A percentile compares a stretch with the other conserved stretches of the same genome.
phyloP scores from a whole-genome alignment of 2,329 filamentous ascomycete species.

The Aspergillus alliaceus region DNA sequence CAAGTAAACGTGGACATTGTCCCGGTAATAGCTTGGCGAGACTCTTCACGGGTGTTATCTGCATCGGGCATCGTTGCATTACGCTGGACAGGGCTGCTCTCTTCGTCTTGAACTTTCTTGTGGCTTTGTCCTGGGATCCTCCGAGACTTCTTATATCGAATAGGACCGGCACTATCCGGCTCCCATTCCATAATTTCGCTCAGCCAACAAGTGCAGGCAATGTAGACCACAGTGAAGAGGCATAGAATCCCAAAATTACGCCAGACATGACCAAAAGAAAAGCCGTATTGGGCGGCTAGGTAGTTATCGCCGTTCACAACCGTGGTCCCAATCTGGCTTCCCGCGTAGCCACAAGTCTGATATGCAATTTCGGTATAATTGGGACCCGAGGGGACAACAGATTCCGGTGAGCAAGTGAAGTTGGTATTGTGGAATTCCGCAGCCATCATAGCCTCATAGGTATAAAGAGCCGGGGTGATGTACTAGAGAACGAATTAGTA shows the following conservation, averaged over 20 bases:
- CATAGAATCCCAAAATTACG: constrained; percentile 74
- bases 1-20: constrained; percentile 69
- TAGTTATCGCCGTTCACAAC: constrained; percentile 56
- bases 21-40: constrained; percentile 41
- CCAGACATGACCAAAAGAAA: constrained; percentile 57
- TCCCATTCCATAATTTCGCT: constrained; percentile 66
- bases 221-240: constrained; percentile 69
- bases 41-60: constrained; percentile 21
- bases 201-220: constrained; percentile 65
- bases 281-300: constrained; percentile 51
- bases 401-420: constrained; percentile 55
- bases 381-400: constrained; percentile 58
- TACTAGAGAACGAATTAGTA: constrained; percentile 35
- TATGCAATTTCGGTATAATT: constrained; percentile 50
- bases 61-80: constrained; percentile 18
- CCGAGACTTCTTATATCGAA: constrained; percentile 64
- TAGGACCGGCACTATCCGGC: constrained; percentile 58
- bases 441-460: constrained; percentile 63
- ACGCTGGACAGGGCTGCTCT: constrained; percentile 26
- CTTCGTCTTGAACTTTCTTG: constrained; percentile 21
- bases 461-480: constrained; percentile 52
- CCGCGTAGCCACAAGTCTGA: constrained; percentile 59
- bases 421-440: constrained; percentile 60
- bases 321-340: constrained; percentile 51
- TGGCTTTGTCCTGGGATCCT: constrained; percentile 19